These are phyloP conservation scores for Breviolum minutum DNA, from an alignment of 73 alveolate species.

Conservation along the genomic window DNA sequence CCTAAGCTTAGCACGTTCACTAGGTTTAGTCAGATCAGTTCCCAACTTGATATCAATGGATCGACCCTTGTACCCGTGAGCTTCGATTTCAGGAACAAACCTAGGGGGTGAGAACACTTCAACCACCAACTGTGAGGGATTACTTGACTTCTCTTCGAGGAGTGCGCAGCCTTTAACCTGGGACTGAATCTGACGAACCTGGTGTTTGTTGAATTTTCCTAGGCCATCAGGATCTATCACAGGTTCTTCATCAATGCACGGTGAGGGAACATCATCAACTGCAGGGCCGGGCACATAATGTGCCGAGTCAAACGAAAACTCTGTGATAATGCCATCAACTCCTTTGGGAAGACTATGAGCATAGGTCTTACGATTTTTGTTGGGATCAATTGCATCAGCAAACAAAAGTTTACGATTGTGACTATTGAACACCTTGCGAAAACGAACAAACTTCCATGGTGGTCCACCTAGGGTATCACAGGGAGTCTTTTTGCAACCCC, in stretches of 20 bases:
- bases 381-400: too few species aligned
- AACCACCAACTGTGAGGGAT: background rate
- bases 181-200: background rate
- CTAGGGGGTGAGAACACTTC: conserved; percentile 25
- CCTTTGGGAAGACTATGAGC: too few species aligned
- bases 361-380: too few species aligned
- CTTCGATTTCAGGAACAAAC: background rate
- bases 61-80: background rate
- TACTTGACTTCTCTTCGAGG: background rate
- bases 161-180: background rate
- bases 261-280: background rate
- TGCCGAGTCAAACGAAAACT: background rate
- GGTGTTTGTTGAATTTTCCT: background rate
- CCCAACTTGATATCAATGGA: background rate
- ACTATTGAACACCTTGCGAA: too few species aligned
- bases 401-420: too few species aligned
- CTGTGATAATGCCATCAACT: too few species aligned
- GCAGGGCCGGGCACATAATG: background rate
- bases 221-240: background rate
- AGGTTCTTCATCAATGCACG: background rate
- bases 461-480: too few species aligned
- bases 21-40: background rate
- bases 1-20: background rate
- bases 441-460: too few species aligned
- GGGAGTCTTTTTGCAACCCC: too few species aligned